Evolutionary conservation across 2,329 filamentous ascomycete genomes (phyloP), one percentile per base, ranked within the genome.

Genomic region (Botrytis pseudocinerea): DNA sequence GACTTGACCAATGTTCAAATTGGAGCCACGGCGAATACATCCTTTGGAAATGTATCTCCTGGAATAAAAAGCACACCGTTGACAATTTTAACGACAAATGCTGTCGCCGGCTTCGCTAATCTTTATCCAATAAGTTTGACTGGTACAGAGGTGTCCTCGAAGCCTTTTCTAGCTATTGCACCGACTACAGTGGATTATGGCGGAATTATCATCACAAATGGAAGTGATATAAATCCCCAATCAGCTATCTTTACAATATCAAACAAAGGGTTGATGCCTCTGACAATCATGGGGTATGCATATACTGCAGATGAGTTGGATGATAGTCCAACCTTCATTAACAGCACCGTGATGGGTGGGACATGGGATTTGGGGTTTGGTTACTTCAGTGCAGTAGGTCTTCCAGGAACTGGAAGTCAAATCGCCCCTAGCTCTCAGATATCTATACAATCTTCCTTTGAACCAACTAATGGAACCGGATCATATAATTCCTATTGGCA

Each of bases 1-100:
- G 77, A 80, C 62, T 76, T 82, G 48, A 75, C 74, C 12, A 66
- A 74, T 51, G 70, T 74, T 60, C 75, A 70, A 48, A 71, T 63
- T 54, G 74, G 42, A 6, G 76, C 71, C n/a, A 66, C 42, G 1
- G 38, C 65, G 10, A 76, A 76, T 44, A 71, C 76, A 40, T 76
- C 75, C 8, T 77, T 57, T 68, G 71, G 73, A 35, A 73, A 72
- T 61, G 73, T 76, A 51, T 63, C 72, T 48, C 81, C 81, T 25
- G 82, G 82, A n/a, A 73, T 81, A 16, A 80, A 81, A 69, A 80
- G 78, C 16, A 80, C 80, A 1, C 78, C 80, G 25, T 74, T 83
- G 42, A 82, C 79, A 32, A 73, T 83, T 18, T 76, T 79, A 48
- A 83, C 82, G 14, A 80, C 76, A 12, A 83, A 83, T 63, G 79